Conservation (phyloP, 805 yeast genomes). For the Cephaloascus fragrans region DNA sequence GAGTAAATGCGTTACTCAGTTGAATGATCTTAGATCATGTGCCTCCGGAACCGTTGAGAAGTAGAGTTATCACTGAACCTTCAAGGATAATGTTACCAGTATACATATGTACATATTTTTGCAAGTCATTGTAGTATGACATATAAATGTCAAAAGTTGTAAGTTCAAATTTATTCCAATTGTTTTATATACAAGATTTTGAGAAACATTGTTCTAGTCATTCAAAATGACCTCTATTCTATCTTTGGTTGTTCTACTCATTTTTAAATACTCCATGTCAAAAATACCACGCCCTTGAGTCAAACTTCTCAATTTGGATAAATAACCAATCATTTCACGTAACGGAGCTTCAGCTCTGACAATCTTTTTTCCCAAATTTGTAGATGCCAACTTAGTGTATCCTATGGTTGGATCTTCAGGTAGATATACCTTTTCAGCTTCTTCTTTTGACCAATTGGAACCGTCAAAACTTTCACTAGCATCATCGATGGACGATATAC, state of each 20-base stretch:
- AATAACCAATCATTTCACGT: conserved; percentile 84
- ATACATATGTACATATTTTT: no score
- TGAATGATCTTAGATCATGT: conserved; percentile 55
- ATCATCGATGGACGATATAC: conserved; percentile 63
- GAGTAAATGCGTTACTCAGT: conserved; percentile 40
- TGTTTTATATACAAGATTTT: no score
- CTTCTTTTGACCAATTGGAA: conserved; percentile 37
- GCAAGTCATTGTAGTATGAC: no score
- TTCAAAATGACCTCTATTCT: conserved; percentile 19
- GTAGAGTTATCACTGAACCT: no score
- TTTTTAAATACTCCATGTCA: conserved; percentile 67
- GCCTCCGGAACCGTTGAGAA: conserved; percentile 20
- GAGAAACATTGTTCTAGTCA: conserved; percentile 4
- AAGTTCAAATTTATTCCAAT: no score
- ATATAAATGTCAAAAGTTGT: no score
- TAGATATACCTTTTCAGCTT: conserved; percentile 54
- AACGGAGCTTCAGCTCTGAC: conserved; percentile 80
- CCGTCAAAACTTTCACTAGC: conserved; percentile 30
- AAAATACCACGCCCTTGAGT: conserved; percentile 87
- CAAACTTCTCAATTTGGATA: conserved; percentile 64
- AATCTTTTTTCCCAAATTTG: conserved; percentile 29
- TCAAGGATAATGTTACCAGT: no score
- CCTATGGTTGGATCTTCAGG: conserved; percentile 69
- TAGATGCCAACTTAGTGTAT: conserved; percentile 12
- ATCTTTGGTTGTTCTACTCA: conserved; percentile 55